Conservation (phyloP, 2,329 filamentous ascomycete species). For the Talaromyces sp. region DNA sequence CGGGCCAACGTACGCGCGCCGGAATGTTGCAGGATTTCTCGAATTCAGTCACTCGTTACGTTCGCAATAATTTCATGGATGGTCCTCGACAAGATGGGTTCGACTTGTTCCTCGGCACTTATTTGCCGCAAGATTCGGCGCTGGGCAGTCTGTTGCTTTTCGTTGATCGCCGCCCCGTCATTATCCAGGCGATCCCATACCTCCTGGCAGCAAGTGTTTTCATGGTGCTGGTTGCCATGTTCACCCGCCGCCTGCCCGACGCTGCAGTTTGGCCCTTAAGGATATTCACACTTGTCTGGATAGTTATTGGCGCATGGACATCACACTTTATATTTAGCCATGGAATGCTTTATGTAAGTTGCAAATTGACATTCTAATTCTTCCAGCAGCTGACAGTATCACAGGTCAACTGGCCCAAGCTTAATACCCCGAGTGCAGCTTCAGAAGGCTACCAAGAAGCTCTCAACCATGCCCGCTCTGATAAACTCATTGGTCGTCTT, state of each 20-base stretch:
- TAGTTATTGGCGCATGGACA: slow-evolving; percentile 65
- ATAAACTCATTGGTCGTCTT: slow-evolving; percentile 73
- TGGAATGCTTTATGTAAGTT: slow-evolving; percentile 89
- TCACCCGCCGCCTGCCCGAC: slow-evolving; percentile 68
- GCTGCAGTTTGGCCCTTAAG: slow-evolving; percentile 76
- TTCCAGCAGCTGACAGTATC: slow-evolving; percentile 14
- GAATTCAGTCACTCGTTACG: slow-evolving; percentile 84
- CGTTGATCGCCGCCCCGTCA: slow-evolving; percentile 75
- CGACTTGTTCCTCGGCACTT: slow-evolving; percentile 86
- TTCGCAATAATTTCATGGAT: slow-evolving; percentile 90
- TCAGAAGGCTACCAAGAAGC: slow-evolving; percentile 86
- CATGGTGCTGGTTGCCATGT: slow-evolving; percentile 70
- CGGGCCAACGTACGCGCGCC: slow-evolving; percentile 78
- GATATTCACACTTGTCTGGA: slow-evolving; percentile 76
- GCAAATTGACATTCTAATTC: not conserved
- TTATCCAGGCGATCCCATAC: slow-evolving; percentile 93
- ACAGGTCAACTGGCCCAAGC: slow-evolving; percentile 92
- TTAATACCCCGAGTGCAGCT: slow-evolving; percentile 83
- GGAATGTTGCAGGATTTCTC: slow-evolving; percentile 83
- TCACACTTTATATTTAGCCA: slow-evolving; percentile 74
- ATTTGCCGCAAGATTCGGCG: slow-evolving; percentile 69
- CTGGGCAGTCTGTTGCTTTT: slow-evolving; percentile 73
- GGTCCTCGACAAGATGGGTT: slow-evolving; percentile 93
- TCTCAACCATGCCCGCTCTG: slow-evolving; percentile 74
- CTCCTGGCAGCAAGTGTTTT: slow-evolving; percentile 81